These are phyloP conservation scores for Erodium maritimum DNA, from an alignment of 345 rosid species.

Conservation along the genomic window DNA sequence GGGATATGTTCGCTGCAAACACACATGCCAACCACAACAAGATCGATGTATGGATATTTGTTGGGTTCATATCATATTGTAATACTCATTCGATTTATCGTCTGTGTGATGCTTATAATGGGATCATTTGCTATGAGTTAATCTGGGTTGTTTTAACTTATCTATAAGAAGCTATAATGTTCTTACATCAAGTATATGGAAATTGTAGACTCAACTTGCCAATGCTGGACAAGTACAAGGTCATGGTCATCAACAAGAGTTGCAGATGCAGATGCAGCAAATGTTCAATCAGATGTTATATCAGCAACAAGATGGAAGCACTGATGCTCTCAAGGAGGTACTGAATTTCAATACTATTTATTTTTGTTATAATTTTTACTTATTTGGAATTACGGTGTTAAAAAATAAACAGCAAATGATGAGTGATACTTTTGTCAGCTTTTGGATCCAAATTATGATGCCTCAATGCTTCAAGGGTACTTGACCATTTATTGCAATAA, in stretches of 20 bases:
- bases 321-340: constrained; percentile 36
- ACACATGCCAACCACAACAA: too few species aligned
- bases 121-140: too few species aligned
- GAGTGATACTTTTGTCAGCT: constrained; percentile 34
- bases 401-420: constrained; percentile 28
- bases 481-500: constrained; percentile 4
- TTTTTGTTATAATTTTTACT: background rate
- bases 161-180: too few species aligned
- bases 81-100: too few species aligned
- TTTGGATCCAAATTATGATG: constrained; percentile 33
- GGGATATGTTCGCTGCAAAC: too few species aligned
- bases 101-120: too few species aligned
- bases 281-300: constrained; percentile 16
- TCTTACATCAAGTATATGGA: background rate
- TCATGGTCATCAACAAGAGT: constrained; percentile 12
- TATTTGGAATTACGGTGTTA: background rate
- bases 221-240: constrained; percentile 29
- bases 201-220: constrained; percentile 32
- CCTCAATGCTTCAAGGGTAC: constrained; percentile 35
- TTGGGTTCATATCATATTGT: too few species aligned
- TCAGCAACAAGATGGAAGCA: constrained; percentile 16
- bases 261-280: constrained; percentile 25
- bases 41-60: too few species aligned
- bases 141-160: too few species aligned
- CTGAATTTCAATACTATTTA: background rate